Conservation (phyloP, 2,329 filamentous ascomycete species). For the Tolypocladium album region DNA sequence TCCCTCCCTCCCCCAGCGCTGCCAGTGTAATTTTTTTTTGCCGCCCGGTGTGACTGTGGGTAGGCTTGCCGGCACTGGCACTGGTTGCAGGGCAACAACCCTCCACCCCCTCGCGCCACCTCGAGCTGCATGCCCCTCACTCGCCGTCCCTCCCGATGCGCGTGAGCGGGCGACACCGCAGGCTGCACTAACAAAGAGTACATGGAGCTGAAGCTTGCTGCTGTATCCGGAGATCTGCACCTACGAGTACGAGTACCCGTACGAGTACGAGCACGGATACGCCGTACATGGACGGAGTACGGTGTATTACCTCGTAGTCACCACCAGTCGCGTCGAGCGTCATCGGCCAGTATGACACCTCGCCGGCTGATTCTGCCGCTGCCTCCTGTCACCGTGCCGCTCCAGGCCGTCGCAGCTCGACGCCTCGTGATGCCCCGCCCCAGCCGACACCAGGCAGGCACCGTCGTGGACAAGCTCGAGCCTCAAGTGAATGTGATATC, state of each 20-base stretch:
- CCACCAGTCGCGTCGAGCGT: not conserved
- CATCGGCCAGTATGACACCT: not conserved
- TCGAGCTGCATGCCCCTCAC: not conserved
- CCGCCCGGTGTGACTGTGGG: not conserved
- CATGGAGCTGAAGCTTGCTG: not conserved
- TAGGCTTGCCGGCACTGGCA: not conserved
- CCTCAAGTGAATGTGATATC: not conserved
- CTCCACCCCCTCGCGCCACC: not conserved
- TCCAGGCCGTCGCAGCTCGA: not conserved
- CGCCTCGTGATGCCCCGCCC: too few relatives aligned
- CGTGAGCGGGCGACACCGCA: not conserved
- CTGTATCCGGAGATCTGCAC: too few relatives aligned
- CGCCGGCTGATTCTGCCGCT: not conserved
- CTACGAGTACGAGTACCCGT: too few relatives aligned
- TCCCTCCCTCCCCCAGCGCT: too few relatives aligned
- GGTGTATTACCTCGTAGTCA: too few relatives aligned
- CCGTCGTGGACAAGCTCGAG: not conserved
- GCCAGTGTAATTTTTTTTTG: not conserved
- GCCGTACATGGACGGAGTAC: too few relatives aligned
- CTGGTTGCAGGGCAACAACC: conserved; percentile 7
- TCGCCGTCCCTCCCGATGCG: not conserved
- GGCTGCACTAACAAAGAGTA: not conserved
- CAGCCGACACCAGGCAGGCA: too few relatives aligned
- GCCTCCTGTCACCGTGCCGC: not conserved
- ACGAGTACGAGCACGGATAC: too few relatives aligned